These are phyloP conservation scores for Sapria himalayana DNA, from an alignment of 345 rosid species.

Conservation along the genomic window DNA sequence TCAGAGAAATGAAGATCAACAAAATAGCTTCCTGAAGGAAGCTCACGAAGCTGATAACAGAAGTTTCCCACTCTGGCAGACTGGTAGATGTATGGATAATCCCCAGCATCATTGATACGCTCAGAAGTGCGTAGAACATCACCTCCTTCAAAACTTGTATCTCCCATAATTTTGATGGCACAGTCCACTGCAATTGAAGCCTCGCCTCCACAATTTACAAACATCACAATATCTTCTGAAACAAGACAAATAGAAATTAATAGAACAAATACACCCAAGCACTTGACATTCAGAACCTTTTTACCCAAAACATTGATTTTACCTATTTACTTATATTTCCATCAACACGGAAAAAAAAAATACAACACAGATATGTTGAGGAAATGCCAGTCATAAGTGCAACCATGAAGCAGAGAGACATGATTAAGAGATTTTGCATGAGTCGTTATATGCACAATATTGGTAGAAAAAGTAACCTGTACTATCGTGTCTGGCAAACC, in stretches of 20 bases:
- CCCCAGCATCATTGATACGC: slow-evolving; percentile 54
- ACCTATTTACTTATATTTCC: no score
- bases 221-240: slow-evolving; percentile 44
- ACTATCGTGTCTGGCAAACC: slow-evolving; percentile 26
- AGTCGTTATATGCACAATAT: not conserved
- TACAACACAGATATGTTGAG: no score
- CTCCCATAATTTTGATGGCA: slow-evolving; percentile 21
- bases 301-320: no score
- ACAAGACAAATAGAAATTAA: slow-evolving; percentile 3
- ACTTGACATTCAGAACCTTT: no score
- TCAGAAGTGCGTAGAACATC: slow-evolving; percentile 52
- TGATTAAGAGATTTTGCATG: not conserved
- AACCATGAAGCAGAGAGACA: not conserved
- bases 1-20: slow-evolving; percentile 81
- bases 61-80: slow-evolving; percentile 67
- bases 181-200: slow-evolving; percentile 23
- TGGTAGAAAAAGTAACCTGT: slow-evolving; percentile 20
- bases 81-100: slow-evolving; percentile 45
- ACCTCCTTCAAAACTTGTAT: slow-evolving; percentile 51
- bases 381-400: no score
- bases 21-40: slow-evolving; percentile 40
- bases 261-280: not conserved
- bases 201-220: slow-evolving; percentile 66
- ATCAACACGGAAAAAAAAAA: no score
- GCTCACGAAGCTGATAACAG: slow-evolving; percentile 27